A percentile compares a stretch with the other conserved stretches of the same genome.
Conservation (phyloP, 176 grass and related monocot genomes). For the Avena eriantha region DNA sequence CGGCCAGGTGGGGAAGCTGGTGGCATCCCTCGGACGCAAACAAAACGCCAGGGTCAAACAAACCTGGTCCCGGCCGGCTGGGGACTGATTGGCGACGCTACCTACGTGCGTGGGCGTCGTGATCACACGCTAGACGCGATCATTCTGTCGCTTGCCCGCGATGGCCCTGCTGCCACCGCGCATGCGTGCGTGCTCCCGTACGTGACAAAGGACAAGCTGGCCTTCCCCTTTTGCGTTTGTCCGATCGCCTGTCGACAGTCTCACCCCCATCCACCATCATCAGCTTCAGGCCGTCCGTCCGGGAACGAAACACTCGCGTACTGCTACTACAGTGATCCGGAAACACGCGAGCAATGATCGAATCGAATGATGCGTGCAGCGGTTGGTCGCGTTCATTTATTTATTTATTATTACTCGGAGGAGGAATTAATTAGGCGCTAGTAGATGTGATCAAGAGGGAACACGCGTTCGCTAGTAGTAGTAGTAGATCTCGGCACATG, state of each 20-base stretch:
- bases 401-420: too few relatives aligned
- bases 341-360: too few relatives aligned
- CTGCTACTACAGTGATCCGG: too few relatives aligned
- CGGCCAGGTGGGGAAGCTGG: background rate
- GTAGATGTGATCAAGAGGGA: background rate
- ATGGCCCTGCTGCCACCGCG: background rate
- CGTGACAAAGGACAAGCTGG: conserved; percentile 27
- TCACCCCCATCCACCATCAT: background rate
- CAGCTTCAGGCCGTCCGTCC: background rate
- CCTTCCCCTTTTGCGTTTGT: conserved; percentile 18
- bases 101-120: conserved; percentile 6
- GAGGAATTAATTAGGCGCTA: too few relatives aligned
- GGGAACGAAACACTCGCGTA: background rate
- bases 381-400: too few relatives aligned
- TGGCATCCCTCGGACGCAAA: background rate
- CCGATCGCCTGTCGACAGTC: background rate
- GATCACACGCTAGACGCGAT: conserved; percentile 20
- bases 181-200: background rate
- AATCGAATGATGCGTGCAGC: too few relatives aligned
- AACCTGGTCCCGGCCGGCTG: background rate
- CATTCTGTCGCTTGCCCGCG: conserved; percentile 45
- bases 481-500: background rate
- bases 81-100: background rate
- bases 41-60: background rate
- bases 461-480: background rate